Evolutionary conservation across 805 yeast genomes (phyloP).

Genomic region (Myxozyma sirexii): DNA sequence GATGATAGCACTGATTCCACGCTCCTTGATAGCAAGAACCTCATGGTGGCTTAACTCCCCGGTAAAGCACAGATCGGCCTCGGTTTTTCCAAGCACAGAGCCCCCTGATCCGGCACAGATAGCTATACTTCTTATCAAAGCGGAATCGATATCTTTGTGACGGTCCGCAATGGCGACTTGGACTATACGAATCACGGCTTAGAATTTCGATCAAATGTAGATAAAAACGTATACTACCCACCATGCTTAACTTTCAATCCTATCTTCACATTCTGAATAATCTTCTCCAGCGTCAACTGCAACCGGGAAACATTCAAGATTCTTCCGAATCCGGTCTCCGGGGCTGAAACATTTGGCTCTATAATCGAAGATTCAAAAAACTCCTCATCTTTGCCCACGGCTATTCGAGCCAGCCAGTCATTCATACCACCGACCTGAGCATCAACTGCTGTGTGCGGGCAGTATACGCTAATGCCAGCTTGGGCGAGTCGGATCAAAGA

Average conservation of each 20-base stretch:
- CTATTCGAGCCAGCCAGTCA: constrained; percentile 79
- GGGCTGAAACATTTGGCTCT: constrained; percentile 69
- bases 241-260: constrained; percentile 52
- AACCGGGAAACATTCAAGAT: constrained; percentile 58
- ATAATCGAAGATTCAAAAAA: constrained; percentile 46
- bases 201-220: no score
- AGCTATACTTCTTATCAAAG: constrained; percentile 61
- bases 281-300: background rate
- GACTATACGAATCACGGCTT: constrained; percentile 44
- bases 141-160: constrained; percentile 37
- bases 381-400: constrained; percentile 43
- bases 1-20: constrained; percentile 69
- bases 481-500: constrained; percentile 73
- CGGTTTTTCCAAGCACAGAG: constrained; percentile 58
- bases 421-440: constrained; percentile 93
- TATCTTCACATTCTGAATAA: constrained; percentile 22
- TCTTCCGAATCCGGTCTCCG: constrained; percentile 43
- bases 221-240: background rate
- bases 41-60: constrained; percentile 98
- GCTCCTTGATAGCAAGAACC: constrained; percentile 67
- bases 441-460: constrained; percentile 96
- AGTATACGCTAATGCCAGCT: constrained; percentile 83
- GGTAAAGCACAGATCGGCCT: constrained; percentile 76
- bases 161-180: constrained; percentile 59
- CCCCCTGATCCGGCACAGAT: constrained; percentile 97